phyloP scores from a whole-genome alignment of 225 moss, liverwort and hornwort genomes.

The Physcomitrium patens region DNA sequence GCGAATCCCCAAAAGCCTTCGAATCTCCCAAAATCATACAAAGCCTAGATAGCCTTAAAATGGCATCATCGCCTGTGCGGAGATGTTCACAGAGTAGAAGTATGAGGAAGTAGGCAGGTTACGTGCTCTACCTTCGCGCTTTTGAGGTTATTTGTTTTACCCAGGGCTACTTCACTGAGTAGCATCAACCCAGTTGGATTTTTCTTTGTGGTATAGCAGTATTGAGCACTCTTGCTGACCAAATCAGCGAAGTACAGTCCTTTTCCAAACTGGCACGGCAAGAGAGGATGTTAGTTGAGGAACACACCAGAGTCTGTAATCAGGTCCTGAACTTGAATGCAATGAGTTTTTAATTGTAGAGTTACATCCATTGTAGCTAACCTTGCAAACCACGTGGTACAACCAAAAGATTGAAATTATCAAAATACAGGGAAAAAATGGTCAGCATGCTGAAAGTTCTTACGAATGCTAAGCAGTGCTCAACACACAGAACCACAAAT shows the following conservation, averaged over 20 bases:
- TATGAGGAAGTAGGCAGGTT: neutral
- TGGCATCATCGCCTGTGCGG: neutral
- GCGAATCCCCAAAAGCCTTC: too few species aligned
- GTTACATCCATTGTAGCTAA: conserved; percentile 10
- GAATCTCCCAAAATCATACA: too few species aligned
- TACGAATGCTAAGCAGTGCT: neutral
- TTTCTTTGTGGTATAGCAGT: conserved; percentile 77
- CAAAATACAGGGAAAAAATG: neutral
- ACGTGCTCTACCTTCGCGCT: conserved; percentile 62
- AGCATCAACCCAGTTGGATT: conserved; percentile 82
- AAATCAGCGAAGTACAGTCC: conserved; percentile 97
- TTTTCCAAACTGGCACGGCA: conserved; percentile 84
- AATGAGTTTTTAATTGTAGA: neutral
- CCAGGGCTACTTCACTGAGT: conserved; percentile 93
- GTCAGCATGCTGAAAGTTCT: neutral
- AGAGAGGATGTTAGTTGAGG: conserved; percentile 18
- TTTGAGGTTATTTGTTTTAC: conserved; percentile 73
- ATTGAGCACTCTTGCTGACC: conserved; percentile 98
- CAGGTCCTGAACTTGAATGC: neutral
- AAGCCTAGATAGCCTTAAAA: neutral
- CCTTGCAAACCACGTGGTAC: neutral
- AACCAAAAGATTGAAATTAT: conserved; percentile 13
- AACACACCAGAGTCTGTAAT: neutral
- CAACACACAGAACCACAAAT: neutral
- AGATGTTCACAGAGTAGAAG: neutral